Base-by-base conservation (phyloP, 345 rosid genomes). In the Sisymbrium altissimum region DNA sequence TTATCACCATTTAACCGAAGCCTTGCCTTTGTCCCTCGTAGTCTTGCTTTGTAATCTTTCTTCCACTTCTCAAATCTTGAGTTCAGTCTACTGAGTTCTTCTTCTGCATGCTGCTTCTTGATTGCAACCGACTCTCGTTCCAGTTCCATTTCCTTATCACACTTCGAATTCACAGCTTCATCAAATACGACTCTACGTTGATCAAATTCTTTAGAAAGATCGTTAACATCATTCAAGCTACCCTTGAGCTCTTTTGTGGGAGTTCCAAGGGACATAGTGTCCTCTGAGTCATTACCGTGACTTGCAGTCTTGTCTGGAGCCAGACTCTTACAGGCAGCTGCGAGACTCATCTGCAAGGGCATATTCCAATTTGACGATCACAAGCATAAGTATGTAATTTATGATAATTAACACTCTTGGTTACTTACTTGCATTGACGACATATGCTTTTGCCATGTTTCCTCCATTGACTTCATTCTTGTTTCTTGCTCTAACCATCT, bases 381-480 rank as follows among this genome's bases (percentile, higher is more conserved):
- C 4, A 36, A 46, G 9, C 25, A 54, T 29, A n/a, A n/a, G n/a
- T n/a, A 53, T 27, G 10, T 27, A 53, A 53, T 54, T 18, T 2
- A 17, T 54, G 18, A 29, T 29, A 18, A 17, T n/a, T 67, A 43
- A 62, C 54, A 54, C 19, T 36, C 23, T 25, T 3, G 35, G 48
- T 36, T 12, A 43, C 35, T 10, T 23, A 88, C 98, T 74, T 91
- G 93, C 84, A 89, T 81, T 19, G 98, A 84, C 27, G 81, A 73
- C 88, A 91, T 87, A 80, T 94, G 97, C 68, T 80, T 88, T 80
- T 87, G 89, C 97, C 96, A 94, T 75, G 82, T 82, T 76, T 91
- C 93, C 85, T 94, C 98, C 96, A 88, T 87, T 18, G 87, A 81
- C 83, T 91, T 91, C 93, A 94, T 87, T 78, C 82, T 91, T 41